Evolutionary conservation across 2,329 filamentous ascomycete genomes (phyloP), one percentile per base, ranked within the genome.

Genomic region (Penicillium sp.): DNA sequence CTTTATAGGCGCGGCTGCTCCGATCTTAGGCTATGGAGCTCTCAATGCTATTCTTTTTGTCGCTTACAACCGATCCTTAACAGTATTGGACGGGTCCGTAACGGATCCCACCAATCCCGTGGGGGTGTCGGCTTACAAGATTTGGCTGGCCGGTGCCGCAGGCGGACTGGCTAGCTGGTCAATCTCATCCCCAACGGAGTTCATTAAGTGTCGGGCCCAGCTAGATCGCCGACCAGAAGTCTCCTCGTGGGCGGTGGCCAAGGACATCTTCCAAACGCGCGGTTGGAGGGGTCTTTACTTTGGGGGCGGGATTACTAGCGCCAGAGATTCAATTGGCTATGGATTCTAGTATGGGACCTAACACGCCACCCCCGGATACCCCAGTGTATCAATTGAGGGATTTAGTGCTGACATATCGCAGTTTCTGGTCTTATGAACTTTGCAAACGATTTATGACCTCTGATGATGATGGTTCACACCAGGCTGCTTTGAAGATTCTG

Each of bases 31-130:
- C 64, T 96, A 96, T 75, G 93, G 93, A 61, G 91, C 90, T 21
- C 83, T 97, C 59, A 97, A 97, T 71, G 92, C 91, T 39, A 79
- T 97, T 16, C 85, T 97, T 21, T 97, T 96, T 75, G 85, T 93
- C 65, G 87, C 89, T 2, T 97, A 97, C 78, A 96, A 96, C 72
- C 88, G 90, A 57, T 87, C 87, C n/a, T 84, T 93, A 67, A 79
- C 80, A 23, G 73, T 85, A 16, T 77, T 97, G 27, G 73, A 75
- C 53, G 74, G 62, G 25, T 71, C 74, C 6, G 67, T 78, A 11
- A 68, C 69, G 16, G 76, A 79, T 31, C 76, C 80, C 7, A 78
- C 76, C 23, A 75, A 76, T 46, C 75, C 76, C 10, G 68, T 66
- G 31, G 72, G 71, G n/a, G 69, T 73, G 38, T 83, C 80, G 56